phyloP scores from a whole-genome alignment of 2,329 filamentous ascomycete genomes.

The Diaporthe vaccinii region DNA sequence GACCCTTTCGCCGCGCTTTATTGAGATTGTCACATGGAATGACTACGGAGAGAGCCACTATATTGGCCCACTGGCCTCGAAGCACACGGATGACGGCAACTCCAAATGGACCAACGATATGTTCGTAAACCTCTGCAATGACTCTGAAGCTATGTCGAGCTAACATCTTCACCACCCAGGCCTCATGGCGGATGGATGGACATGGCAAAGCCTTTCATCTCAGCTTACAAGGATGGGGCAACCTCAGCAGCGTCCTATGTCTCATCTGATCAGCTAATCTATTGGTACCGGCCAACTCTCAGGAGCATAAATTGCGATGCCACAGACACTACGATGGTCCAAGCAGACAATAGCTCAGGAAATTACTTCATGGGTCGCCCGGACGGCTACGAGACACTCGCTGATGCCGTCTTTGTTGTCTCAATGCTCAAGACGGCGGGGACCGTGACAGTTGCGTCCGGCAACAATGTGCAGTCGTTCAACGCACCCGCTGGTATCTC shows the following conservation, averaged over 20 bases:
- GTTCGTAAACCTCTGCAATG: constrained; percentile 44
- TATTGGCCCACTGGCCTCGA: constrained; percentile 61
- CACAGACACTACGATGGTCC: constrained; percentile 63
- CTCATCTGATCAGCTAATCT: constrained; percentile 62
- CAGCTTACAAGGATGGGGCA: constrained; percentile 63
- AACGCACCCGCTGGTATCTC: constrained; percentile 61
- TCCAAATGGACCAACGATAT: constrained; percentile 65
- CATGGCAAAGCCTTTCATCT: constrained; percentile 66
- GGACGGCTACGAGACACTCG: constrained; percentile 62
- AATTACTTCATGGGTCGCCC: constrained; percentile 67
- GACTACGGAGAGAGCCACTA: constrained; percentile 70
- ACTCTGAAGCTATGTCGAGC: neutral
- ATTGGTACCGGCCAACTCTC: constrained; percentile 68
- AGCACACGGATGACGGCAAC: constrained; percentile 57
- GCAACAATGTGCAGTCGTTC: constrained; percentile 56
- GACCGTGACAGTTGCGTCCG: constrained; percentile 60
- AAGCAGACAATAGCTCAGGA: constrained; percentile 59
- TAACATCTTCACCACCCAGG: neutral
- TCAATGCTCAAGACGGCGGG: constrained; percentile 61
- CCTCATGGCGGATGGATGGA: constrained; percentile 67
- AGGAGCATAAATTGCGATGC: constrained; percentile 61
- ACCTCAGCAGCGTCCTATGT: constrained; percentile 54
- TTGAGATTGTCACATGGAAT: constrained; percentile 62
- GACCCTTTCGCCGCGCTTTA: constrained; percentile 59
- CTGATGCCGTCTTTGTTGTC: constrained; percentile 66